A percentile compares a stretch with the other conserved stretches of the same genome.
Conservation (phyloP, 2,329 filamentous ascomycete genomes). For the Polytolypa hystricis region DNA sequence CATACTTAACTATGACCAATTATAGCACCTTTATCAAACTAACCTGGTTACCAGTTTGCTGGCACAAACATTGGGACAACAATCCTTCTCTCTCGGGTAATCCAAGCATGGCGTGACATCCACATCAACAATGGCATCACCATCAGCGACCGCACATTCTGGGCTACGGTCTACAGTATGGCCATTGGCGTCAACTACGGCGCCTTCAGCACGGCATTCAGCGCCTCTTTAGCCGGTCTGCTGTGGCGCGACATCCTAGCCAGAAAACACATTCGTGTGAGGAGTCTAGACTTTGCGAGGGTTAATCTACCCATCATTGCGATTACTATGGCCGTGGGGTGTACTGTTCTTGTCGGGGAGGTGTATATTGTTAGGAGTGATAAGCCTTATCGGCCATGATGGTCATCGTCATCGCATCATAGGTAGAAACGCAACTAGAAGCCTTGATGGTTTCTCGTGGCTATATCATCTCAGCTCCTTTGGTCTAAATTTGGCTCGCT, state of each 20-base stretch:
- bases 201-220: conserved; percentile 62
- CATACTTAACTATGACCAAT: background rate
- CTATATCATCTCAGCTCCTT: too few relatives aligned
- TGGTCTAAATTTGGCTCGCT: too few relatives aligned
- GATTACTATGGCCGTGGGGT: conserved; percentile 55
- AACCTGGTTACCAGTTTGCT: conserved; percentile 45
- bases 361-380: conserved; percentile 47
- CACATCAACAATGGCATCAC: conserved; percentile 35
- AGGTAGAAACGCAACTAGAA: too few relatives aligned
- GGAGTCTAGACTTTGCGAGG: conserved; percentile 53
- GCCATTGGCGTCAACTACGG: conserved; percentile 65
- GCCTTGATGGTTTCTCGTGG: too few relatives aligned
- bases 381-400: conserved; percentile 24
- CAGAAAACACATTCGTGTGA: conserved; percentile 57
- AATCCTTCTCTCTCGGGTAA: conserved; percentile 58
- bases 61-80: conserved; percentile 69
- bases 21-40: conserved; percentile 10
- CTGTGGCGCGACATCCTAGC: conserved; percentile 61
- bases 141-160: conserved; percentile 57
- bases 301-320: conserved; percentile 62
- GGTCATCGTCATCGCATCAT: too few relatives aligned
- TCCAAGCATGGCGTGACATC: conserved; percentile 57
- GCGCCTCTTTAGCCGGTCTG: conserved; percentile 58
- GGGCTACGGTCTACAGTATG: conserved; percentile 65
- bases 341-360: conserved; percentile 50